Evolutionary conservation across 106 monocot genomes (phyloP).

Genomic region (Triglochin maritima): DNA sequence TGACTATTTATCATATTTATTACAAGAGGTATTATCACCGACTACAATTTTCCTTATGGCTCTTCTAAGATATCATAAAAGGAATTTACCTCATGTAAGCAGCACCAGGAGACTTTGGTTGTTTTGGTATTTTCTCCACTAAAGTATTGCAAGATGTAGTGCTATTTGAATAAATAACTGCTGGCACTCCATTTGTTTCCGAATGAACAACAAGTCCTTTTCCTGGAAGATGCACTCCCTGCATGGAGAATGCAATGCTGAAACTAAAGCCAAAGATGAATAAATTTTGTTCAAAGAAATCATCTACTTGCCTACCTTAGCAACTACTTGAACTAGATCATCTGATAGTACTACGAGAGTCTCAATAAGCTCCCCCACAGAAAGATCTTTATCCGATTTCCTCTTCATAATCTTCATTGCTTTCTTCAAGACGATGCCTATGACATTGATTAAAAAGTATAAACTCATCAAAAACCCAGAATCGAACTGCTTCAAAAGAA

Average conservation of each 20-base stretch:
- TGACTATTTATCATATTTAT: too few relatives aligned
- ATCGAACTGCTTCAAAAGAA: not conserved
- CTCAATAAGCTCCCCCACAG: constrained; percentile 28
- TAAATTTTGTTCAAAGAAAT: not conserved
- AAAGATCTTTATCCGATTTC: constrained; percentile 14
- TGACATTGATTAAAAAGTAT: not conserved
- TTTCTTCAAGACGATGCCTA: constrained; percentile 57
- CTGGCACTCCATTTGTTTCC: too few relatives aligned
- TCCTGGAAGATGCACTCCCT: not conserved
- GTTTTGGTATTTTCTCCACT: too few relatives aligned
- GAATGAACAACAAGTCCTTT: too few relatives aligned
- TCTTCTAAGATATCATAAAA: too few relatives aligned
- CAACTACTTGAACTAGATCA: constrained; percentile 47
- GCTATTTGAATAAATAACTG: too few relatives aligned
- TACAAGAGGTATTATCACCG: too few relatives aligned
- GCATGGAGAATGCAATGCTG: not conserved
- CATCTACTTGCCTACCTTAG: constrained; percentile 24
- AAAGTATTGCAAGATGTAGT: too few relatives aligned
- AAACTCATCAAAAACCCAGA: not conserved
- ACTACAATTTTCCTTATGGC: too few relatives aligned
- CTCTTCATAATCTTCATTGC: constrained; percentile 40
- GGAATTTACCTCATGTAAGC: too few relatives aligned
- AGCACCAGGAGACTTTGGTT: too few relatives aligned
- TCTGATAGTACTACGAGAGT: constrained; percentile 34
- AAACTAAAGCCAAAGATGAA: not conserved